Evolutionary conservation across 176 grass and related monocot species (phyloP), one percentile per base, ranked within the genome.

Genomic region (Dactylis glomerata): DNA sequence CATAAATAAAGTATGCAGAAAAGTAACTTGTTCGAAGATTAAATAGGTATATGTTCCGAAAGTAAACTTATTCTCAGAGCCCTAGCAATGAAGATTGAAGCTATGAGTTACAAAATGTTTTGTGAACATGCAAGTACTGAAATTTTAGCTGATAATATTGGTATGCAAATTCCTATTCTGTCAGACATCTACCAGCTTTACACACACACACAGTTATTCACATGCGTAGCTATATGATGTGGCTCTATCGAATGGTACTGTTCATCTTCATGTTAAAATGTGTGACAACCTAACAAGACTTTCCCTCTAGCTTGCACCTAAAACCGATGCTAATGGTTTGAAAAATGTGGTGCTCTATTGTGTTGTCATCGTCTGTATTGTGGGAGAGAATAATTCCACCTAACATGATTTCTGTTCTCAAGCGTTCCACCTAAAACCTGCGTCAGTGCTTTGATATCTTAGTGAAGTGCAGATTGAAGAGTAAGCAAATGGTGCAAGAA

Each of bases 401-500:
- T 82, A 73, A 83, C 37, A 67, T 65, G 74, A 67, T 83, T 83
- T 67, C 4, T 58, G 7, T 37, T 73, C 34, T 79, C 56, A 58
- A 83, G 28, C 62, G n/a, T 41, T 82, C 54, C 22, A 45, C 36
- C 46, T 78, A 31, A 73, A 55, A 47, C 8, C 24, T 65, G 14
- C 32, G 17, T n/a, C 38, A 71, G 45, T 27, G 28, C 75, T 86
- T 78, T 52, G 19, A 9, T 47, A 37, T 68, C n/a, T n/a, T n/a
- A n/a, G 42, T 36, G 54, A 61, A 27, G n/a, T 3, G 27, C 6
- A 13, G 37, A 50, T 76, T 26, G 16, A 73, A 44, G 5, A 7
- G 27, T 40, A 54, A 50, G 34, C 41, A 54, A 32, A 57, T 40
- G 61, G 26, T 68, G 69, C 24, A 81, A 82, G 15, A 47, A 32